Base-by-base conservation (phyloP, 768 basidiomycete species). In the Hericium erinaceus region DNA sequence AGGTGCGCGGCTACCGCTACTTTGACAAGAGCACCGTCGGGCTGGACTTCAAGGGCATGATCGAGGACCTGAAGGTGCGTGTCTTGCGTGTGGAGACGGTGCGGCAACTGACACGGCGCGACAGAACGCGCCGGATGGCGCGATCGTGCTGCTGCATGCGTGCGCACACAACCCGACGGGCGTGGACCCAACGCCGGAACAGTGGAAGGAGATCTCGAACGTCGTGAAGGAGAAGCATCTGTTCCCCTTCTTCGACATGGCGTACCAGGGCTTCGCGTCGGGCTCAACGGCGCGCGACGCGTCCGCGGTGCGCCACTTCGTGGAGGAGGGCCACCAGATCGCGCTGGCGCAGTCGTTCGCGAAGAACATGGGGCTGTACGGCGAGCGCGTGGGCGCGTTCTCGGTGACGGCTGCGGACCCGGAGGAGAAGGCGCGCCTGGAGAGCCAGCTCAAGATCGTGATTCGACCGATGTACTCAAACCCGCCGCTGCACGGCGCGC, bases 101-200 rank as follows among this genome's bases (percentile, higher is more conserved):
- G 59, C 60, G 18, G 15, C 48, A 38, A 2, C 9, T 39, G 28
- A 37, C 24, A 28, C 50, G 4, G 44, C n/a, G 54, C 39, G 16
- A 48, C 28, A 63, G 51, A 58, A 48, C 13, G 49, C 61, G 4
- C 87, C 92, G 2, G 84, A 88, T 66, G 77, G 82, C 57, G 83
- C 93, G 39, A 82, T 95, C 61, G 89, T 98, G 13, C 80, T 98
- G 59, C 76, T 99, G 18, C 95, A 98, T 66, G 95, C 95, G 3
- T 98, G 97, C 73, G 97, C 95, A 26, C 93, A 98, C 80, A 99
- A 99, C 74, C 95, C 95, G n/a, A 95, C 93, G 39, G 95, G 97
- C 60, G 82, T 98, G 63, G 97, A 99, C 74, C 95, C 93, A 33
- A 97, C 95, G 10, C 82, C 79, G 20, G 85, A 84, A 52, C 94